Evolutionary conservation across 2,329 filamentous ascomycete genomes (phyloP).

Genomic region (Rutstroemia sp.): DNA sequence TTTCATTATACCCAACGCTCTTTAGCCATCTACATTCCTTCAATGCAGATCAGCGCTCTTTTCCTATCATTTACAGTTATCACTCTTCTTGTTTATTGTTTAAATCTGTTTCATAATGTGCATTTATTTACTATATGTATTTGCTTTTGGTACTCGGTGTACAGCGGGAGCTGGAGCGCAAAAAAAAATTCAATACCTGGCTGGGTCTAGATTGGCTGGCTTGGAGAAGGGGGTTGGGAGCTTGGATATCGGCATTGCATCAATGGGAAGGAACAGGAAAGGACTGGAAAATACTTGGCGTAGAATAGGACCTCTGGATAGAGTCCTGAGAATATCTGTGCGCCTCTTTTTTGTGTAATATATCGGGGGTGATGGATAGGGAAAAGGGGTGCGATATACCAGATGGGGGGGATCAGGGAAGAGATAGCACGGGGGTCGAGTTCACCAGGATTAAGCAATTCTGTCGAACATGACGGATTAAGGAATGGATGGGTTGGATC

Average conservation of each 20-base stretch:
- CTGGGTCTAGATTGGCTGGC: constrained; percentile 2
- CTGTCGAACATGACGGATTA: neutral
- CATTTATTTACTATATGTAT: neutral
- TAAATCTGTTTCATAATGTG: constrained; percentile 1
- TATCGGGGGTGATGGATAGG: neutral
- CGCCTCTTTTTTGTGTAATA: constrained; percentile 5
- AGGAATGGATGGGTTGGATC: neutral
- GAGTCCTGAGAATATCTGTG: neutral
- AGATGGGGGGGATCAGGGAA: neutral
- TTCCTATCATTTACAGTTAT: neutral
- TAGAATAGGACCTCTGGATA: constrained; percentile 1
- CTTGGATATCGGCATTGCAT: neutral
- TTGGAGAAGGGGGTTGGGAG: constrained; percentile 1
- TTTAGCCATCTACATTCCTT: constrained; percentile 24
- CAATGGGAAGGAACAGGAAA: neutral
- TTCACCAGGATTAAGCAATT: neutral
- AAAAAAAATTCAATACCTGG: neutral
- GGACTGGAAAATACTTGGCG: constrained; percentile 2
- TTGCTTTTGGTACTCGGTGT: neutral
- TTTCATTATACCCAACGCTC: constrained; percentile 23
- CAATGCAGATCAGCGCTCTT: neutral
- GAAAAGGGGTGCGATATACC: neutral
- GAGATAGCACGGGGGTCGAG: neutral
- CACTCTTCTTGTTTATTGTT: constrained; percentile 10
- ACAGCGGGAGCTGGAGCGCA: constrained; percentile 8